These are phyloP conservation scores for Lactifluus piperatus DNA, from an alignment of 768 basidiomycete species.

Conservation along the genomic window DNA sequence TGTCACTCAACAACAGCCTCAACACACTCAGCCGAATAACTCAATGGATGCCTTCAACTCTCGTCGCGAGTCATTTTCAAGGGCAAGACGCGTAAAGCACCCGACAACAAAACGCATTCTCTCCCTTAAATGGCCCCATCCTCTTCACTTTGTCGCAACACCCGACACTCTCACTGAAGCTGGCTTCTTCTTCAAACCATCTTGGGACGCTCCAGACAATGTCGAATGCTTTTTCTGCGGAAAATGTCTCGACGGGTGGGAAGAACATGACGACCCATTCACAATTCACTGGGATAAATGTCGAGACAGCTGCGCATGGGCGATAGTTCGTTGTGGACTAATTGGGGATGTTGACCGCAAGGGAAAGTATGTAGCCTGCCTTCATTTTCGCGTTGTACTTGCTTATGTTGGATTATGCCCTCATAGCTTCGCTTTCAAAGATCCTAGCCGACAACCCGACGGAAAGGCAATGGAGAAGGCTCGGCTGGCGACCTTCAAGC, in stretches of 20 bases:
- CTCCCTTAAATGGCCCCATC: conserved; percentile 74
- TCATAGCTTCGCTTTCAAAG: conserved; percentile 48
- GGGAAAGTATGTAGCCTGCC: conserved; percentile 40
- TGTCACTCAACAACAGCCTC: too few relatives aligned
- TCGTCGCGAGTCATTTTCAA: conserved; percentile 62
- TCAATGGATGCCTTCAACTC: conserved; percentile 14
- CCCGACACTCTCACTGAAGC: conserved; percentile 74
- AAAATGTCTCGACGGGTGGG: conserved; percentile 81
- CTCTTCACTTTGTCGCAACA: conserved; percentile 52
- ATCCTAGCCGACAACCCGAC: conserved; percentile 55
- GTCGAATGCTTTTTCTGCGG: conserved; percentile 80
- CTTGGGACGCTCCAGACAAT: conserved; percentile 57
- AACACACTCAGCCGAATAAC: not conserved
- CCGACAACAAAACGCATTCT: conserved; percentile 35
- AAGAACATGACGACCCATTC: conserved; percentile 76
- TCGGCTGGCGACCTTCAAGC: conserved; percentile 54
- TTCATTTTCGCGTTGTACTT: not conserved
- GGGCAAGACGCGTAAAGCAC: conserved; percentile 52
- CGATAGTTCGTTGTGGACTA: conserved; percentile 65
- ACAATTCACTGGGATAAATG: conserved; percentile 73
- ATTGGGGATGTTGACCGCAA: conserved; percentile 45
- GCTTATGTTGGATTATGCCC: not conserved
- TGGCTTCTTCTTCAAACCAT: conserved; percentile 80
- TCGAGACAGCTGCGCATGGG: conserved; percentile 67
- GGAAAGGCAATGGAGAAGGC: conserved; percentile 65